Evolutionary conservation across 1,284 basidiomycete genomes (phyloP), one percentile per base, ranked within the genome.

Genomic region (Pisolithus thermaeus): DNA sequence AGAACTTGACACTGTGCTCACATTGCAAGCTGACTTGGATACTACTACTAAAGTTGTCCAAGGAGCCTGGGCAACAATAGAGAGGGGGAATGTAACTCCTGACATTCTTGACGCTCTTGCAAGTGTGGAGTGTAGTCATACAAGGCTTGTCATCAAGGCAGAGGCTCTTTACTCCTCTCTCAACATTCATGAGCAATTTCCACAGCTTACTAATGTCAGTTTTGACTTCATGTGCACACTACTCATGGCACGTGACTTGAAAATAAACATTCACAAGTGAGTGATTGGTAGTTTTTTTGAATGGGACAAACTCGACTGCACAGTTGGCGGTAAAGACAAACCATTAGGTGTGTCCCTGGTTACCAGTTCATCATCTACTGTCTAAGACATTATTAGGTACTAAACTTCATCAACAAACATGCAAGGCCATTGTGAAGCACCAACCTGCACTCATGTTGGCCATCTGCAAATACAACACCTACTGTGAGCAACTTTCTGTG

Each of bases 251-350:
- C 55, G 59, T 0, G 67, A 73, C 20, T 56, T 73, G 8, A 75
- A 75, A 52, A 70, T 71, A 14, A 71, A 69, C 47, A 71, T 75
- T 18, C 53, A 61, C 0, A 71, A 69, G 41, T 47, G 61, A 30
- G 28, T 9, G 2, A 30, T 30, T 9, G 1, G 70, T 66, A 0
- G 64, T 14, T 74, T 75, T 42, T 68, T 70, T 8, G 69, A 74
- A 40, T 73, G 68, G 67, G 69, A 74, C 22, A 61, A 58, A 4
- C 56, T 74, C 0, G 66, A 72, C 45, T 59, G 59, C 20, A 69
- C 70, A 30, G 28, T 30, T 0, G 66, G 67, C 0, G 65, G 71
- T 0, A 55, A 58, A 25, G 54, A 67, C 11, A 58, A 70, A 36
- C 47, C 70, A 1, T 48, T 73, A 5, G 71, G 70, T 68, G 53